phyloP scores from a whole-genome alignment of 345 rosid species.

The Populus alba region DNA sequence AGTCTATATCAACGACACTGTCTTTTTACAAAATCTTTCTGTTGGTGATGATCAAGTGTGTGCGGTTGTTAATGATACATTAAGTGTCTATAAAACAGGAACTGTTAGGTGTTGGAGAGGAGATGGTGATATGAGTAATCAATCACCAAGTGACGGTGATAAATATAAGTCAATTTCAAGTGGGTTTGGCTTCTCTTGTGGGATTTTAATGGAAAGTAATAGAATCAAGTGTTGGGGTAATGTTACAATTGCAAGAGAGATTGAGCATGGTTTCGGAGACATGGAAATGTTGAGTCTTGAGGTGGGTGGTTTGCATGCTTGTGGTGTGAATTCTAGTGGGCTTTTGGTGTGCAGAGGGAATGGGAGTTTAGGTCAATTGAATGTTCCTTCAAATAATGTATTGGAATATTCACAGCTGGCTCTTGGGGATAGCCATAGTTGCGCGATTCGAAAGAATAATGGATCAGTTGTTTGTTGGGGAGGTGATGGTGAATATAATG shows the following conservation, averaged over 20 bases:
- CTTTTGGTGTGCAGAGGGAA: conserved; percentile 54
- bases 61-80: conserved; percentile 41
- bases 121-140: background rate
- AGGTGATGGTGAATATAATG: conserved; percentile 36
- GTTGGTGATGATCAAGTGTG: conserved; percentile 69
- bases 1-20: conserved; percentile 44
- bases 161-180: conserved; percentile 51
- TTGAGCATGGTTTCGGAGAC: conserved; percentile 48
- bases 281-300: conserved; percentile 48
- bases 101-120: conserved; percentile 63
- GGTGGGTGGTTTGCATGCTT: conserved; percentile 68
- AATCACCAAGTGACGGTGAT: conserved; percentile 15
- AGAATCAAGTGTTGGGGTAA: conserved; percentile 59
- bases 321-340: conserved; percentile 63
- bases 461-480: conserved; percentile 79
- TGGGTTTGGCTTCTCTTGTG: conserved; percentile 73
- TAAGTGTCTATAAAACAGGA: conserved; percentile 1
- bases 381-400: conserved; percentile 38
- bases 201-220: conserved; percentile 32
- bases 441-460: conserved; percentile 49
- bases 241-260: conserved; percentile 25
- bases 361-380: conserved; percentile 53
- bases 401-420: conserved; percentile 46
- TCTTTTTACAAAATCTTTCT: conserved; percentile 40
- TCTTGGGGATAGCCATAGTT: conserved; percentile 59